phyloP scores from a whole-genome alignment of 2,329 filamentous ascomycete genomes.

The Fusarium virguliforme region DNA sequence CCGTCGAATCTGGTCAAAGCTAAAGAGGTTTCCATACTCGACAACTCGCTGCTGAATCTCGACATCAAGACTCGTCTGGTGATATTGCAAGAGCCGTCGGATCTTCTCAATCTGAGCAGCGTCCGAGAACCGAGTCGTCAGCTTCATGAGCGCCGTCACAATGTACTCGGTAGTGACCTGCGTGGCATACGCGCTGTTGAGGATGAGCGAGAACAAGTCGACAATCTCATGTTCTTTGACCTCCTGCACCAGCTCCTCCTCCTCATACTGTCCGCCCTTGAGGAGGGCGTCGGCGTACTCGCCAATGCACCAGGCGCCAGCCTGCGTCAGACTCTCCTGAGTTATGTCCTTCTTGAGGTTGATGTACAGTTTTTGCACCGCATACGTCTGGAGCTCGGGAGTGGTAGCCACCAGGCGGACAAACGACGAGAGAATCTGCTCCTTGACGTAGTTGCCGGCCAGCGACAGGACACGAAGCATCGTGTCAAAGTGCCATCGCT shows the following conservation, averaged over 20 bases:
- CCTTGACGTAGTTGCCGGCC: slow-evolving; percentile 97
- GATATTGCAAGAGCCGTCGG: slow-evolving; percentile 80
- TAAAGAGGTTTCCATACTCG: slow-evolving; percentile 96
- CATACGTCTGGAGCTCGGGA: slow-evolving; percentile 94
- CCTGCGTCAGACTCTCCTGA: slow-evolving; percentile 93
- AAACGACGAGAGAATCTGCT: slow-evolving; percentile 97
- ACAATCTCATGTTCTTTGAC: slow-evolving; percentile 92
- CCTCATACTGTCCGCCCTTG: slow-evolving; percentile 90
- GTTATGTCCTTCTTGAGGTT: slow-evolving; percentile 97
- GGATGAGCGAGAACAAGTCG: slow-evolving; percentile 91
- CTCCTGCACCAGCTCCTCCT: slow-evolving; percentile 86
- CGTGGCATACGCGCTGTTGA: slow-evolving; percentile 94
- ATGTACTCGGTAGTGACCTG: slow-evolving; percentile 97
- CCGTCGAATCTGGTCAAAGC: slow-evolving; percentile 86
- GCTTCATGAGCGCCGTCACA: slow-evolving; percentile 92
- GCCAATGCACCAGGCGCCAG: slow-evolving; percentile 97
- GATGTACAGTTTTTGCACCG: slow-evolving; percentile 93
- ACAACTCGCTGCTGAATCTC: slow-evolving; percentile 97
- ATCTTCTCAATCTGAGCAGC: slow-evolving; percentile 89
- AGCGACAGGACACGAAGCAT: slow-evolving; percentile 95
- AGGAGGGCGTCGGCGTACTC: slow-evolving; percentile 96
- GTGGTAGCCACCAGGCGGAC: slow-evolving; percentile 96
- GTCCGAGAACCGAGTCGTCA: slow-evolving; percentile 90
- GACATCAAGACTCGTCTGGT: slow-evolving; percentile 91
- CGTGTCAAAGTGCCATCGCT: slow-evolving; percentile 98